Conservation (phyloP, 2,329 filamentous ascomycete genomes). For the Xylariaceae sp. region DNA sequence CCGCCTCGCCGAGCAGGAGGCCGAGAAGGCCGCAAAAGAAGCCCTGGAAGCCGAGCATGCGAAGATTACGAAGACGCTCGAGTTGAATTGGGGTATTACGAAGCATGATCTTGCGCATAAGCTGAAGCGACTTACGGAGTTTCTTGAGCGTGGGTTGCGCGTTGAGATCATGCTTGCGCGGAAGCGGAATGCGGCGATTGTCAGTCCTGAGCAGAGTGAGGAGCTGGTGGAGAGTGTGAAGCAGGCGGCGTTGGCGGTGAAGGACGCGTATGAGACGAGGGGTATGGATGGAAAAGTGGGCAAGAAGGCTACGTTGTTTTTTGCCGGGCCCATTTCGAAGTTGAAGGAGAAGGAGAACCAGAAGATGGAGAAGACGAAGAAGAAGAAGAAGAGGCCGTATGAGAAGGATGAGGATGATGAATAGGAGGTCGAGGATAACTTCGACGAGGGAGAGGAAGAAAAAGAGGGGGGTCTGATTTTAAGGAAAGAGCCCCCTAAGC, state of each 20-base stretch:
- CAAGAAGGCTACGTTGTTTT: too few species aligned
- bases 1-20: constrained; percentile 35
- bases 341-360: too few species aligned
- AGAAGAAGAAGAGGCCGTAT: too few species aligned
- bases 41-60: constrained; percentile 30
- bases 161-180: constrained; percentile 69
- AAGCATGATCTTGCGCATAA: constrained; percentile 68
- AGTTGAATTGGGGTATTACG: constrained; percentile 85
- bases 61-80: constrained; percentile 64
- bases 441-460: too few species aligned
- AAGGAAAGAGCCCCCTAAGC: too few species aligned
- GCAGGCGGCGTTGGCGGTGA: constrained; percentile 25
- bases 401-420: too few species aligned
- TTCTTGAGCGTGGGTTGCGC: constrained; percentile 67
- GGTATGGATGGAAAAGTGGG: constrained; percentile 35
- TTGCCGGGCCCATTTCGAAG: too few species aligned
- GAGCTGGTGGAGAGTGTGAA: constrained; percentile 50
- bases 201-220: constrained; percentile 56
- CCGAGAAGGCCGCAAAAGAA: constrained; percentile 39
- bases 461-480: too few species aligned
- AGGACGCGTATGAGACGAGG: constrained; percentile 36
- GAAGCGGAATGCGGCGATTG: constrained; percentile 58
- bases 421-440: too few species aligned
- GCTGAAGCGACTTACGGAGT: constrained; percentile 60
- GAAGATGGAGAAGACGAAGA: too few species aligned